Evolutionary conservation across 139 green algal species (phyloP).

Genomic region (Klebsormidium nitens): DNA sequence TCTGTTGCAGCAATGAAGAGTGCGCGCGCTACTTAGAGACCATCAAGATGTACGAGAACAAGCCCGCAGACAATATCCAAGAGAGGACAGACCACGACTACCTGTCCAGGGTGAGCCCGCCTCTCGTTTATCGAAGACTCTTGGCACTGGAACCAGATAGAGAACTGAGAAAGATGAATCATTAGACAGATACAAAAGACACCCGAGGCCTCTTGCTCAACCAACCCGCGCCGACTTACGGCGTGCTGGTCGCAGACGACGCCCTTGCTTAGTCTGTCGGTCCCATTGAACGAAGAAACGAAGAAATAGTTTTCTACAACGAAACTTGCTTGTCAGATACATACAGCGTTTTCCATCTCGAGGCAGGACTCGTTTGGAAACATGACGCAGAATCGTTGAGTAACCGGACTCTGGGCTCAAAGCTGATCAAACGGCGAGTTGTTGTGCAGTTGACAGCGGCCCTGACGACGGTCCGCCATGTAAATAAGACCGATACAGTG

Average conservation of each 20-base stretch:
- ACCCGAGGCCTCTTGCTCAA: too few relatives aligned
- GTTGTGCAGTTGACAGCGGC: constrained; percentile 30
- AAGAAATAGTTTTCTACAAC: neutral
- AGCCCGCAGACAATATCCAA: constrained; percentile 74
- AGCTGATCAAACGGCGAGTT: constrained; percentile 7
- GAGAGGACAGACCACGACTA: constrained; percentile 71
- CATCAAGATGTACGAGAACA: constrained; percentile 86
- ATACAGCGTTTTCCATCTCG: neutral
- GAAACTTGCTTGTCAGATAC: neutral
- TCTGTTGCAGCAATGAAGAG: constrained; percentile 65
- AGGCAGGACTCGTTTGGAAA: neutral
- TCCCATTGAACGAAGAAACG: too few relatives aligned
- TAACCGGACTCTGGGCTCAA: constrained; percentile 45
- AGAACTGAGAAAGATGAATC: too few relatives aligned
- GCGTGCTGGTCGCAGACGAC: too few relatives aligned
- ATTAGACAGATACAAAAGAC: too few relatives aligned
- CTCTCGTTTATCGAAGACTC: neutral
- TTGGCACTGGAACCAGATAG: too few relatives aligned
- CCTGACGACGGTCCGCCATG: constrained; percentile 32
- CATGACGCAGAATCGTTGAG: constrained; percentile 9
- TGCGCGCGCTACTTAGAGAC: constrained; percentile 89
- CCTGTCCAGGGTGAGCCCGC: constrained; percentile 55
- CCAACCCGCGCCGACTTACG: too few relatives aligned
- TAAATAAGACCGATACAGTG: constrained; percentile 27
- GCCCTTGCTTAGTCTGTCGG: too few relatives aligned